These are phyloP conservation scores for Oryza nivara DNA, from an alignment of 176 grass and related monocot genomes.

Conservation along the genomic window DNA sequence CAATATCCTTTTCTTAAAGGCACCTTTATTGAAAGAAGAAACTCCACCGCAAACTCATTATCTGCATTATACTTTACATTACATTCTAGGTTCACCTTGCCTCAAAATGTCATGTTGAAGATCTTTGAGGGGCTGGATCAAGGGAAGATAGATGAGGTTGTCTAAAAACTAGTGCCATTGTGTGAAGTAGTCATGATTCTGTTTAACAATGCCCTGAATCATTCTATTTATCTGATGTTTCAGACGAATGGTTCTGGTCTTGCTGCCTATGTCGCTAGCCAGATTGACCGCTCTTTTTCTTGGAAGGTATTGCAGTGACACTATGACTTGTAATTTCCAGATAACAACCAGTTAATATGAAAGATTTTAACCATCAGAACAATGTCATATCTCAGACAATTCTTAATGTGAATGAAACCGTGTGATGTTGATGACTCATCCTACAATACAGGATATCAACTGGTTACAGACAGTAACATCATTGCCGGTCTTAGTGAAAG, in stretches of 20 bases:
- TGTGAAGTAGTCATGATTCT: neutral
- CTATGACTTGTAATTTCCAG: neutral
- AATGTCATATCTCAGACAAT: neutral
- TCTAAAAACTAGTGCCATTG: slow-evolving; percentile 11
- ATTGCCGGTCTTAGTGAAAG: slow-evolving; percentile 84
- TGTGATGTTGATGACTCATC: slow-evolving; percentile 5
- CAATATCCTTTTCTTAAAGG: no score
- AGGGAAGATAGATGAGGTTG: slow-evolving; percentile 75
- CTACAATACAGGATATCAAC: slow-evolving; percentile 66
- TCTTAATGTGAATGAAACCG: neutral
- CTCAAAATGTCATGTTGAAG: slow-evolving; percentile 72
- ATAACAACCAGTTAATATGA: neutral
- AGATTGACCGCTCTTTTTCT: slow-evolving; percentile 71
- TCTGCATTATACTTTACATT: neutral
- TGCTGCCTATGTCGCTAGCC: slow-evolving; percentile 61
- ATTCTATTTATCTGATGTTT: slow-evolving; percentile 36
- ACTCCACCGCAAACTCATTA: neutral
- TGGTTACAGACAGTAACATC: slow-evolving; percentile 85
- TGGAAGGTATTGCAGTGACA: slow-evolving; percentile 70
- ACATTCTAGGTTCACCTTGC: slow-evolving; percentile 68
- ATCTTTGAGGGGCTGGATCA: slow-evolving; percentile 81
- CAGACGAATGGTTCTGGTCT: slow-evolving; percentile 80
- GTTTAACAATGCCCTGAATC: neutral
- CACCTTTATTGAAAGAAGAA: neutral
- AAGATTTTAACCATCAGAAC: neutral